phyloP scores from a whole-genome alignment of 2,329 filamentous ascomycete species.

The Botrytis hyacinthi region DNA sequence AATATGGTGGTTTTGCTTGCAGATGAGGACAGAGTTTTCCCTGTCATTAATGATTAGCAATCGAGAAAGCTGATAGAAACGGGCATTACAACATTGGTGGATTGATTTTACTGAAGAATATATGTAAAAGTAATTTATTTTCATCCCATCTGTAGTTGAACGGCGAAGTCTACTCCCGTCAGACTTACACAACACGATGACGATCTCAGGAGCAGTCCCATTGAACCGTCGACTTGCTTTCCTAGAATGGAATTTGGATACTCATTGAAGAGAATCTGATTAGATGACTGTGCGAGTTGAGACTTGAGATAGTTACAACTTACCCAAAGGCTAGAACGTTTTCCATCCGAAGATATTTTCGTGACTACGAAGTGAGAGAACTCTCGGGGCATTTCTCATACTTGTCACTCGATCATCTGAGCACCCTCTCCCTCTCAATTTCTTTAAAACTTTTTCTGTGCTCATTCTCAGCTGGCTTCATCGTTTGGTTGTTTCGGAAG shows the following conservation, averaged over 20 bases:
- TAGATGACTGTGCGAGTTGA: constrained; percentile 8
- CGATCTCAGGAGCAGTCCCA: neutral
- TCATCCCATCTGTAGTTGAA: constrained; percentile 12
- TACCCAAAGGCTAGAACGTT: neutral
- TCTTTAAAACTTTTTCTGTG: neutral
- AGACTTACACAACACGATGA: constrained; percentile 1
- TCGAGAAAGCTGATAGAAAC: neutral
- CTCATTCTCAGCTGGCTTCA: neutral
- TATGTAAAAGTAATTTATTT: neutral
- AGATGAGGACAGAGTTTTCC: constrained; percentile 11
- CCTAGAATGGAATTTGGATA: too few species aligned
- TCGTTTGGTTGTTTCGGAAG: neutral
- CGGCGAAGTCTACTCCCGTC: neutral
- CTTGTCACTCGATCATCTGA: constrained; percentile 2
- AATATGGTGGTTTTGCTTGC: neutral
- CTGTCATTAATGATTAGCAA: neutral
- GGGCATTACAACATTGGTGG: constrained; percentile 2
- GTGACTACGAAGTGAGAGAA: neutral
- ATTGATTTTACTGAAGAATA: neutral
- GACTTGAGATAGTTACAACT: neutral
- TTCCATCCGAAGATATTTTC: constrained; percentile 10
- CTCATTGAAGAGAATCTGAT: neutral
- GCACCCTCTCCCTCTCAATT: neutral
- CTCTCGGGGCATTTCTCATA: neutral
- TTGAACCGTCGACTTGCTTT: neutral